A percentile compares a stretch with the other conserved stretches of the same genome.
Evolutionary conservation across 2,329 filamentous ascomycete genomes (phyloP).

Genomic region (Alternaria ventricosa): DNA sequence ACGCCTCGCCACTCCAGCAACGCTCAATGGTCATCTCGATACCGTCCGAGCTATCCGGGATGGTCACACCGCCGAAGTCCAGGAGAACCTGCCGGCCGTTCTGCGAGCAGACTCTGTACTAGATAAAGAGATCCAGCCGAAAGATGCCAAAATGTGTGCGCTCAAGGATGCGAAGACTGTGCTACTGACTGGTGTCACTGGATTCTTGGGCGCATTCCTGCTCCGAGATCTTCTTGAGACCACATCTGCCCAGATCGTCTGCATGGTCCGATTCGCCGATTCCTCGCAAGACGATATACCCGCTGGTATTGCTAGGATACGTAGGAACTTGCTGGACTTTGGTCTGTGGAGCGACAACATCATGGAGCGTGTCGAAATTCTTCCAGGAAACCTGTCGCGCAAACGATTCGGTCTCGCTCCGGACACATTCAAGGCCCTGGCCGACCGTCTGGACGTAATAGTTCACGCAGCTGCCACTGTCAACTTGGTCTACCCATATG

Average conservation of each 20-base stretch:
- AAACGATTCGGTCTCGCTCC: slow-evolving; percentile 72
- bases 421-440: slow-evolving; percentile 70
- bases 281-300: slow-evolving; percentile 69
- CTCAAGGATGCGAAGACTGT: slow-evolving; percentile 72
- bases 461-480: slow-evolving; percentile 80
- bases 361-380: slow-evolving; percentile 77
- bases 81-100: slow-evolving; percentile 75
- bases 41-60: slow-evolving; percentile 74
- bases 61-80: slow-evolving; percentile 75
- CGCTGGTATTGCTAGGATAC: slow-evolving; percentile 73
- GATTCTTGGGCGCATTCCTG: slow-evolving; percentile 77
- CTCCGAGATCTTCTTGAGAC: slow-evolving; percentile 71
- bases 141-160: slow-evolving; percentile 60
- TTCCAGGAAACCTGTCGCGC: slow-evolving; percentile 75
- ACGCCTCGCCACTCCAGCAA: slow-evolving; percentile 73
- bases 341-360: slow-evolving; percentile 79
- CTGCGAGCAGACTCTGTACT: slow-evolving; percentile 71
- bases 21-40: slow-evolving; percentile 73
- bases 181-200: slow-evolving; percentile 76
- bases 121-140: slow-evolving; percentile 71
- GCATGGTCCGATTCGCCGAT: slow-evolving; percentile 75
- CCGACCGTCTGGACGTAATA: slow-evolving; percentile 71
- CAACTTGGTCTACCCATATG: slow-evolving; percentile 77
- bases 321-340: slow-evolving; percentile 77
- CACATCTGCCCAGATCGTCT: slow-evolving; percentile 73